These are phyloP conservation scores for Psidium guajava DNA, from an alignment of 345 rosid genomes.

Conservation along the genomic window DNA sequence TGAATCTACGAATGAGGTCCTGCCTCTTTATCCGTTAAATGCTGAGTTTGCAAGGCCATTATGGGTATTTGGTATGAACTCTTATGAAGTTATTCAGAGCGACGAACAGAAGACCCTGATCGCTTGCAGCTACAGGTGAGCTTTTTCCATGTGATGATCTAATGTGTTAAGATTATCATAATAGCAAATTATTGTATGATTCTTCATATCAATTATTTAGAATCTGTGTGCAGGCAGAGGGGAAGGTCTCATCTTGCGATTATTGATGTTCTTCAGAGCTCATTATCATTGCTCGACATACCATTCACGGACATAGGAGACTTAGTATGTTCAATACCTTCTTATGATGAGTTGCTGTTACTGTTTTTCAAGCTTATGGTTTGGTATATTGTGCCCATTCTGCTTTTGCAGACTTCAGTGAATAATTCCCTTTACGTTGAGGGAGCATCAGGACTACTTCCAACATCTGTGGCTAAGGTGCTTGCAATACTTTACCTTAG, in stretches of 20 bases:
- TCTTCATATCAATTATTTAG: not conserved
- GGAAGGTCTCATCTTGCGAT: constrained; percentile 83
- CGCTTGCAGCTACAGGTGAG: constrained; percentile 81
- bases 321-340: constrained; percentile 37
- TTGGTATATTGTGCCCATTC: not conserved
- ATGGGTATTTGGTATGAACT: constrained; percentile 77
- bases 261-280: constrained; percentile 49
- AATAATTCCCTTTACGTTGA: constrained; percentile 56
- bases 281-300: constrained; percentile 63
- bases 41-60: constrained; percentile 87
- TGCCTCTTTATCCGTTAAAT: constrained; percentile 41
- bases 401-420: constrained; percentile 49
- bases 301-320: constrained; percentile 80
- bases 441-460: constrained; percentile 79
- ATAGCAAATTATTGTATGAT: not conserved
- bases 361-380: not conserved
- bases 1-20: constrained; percentile 55
- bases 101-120: constrained; percentile 46
- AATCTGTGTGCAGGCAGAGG: constrained; percentile 55
- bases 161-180: not conserved
- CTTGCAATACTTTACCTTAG: not conserved
- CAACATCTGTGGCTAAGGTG: constrained; percentile 88
- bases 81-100: constrained; percentile 59
- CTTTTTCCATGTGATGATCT: not conserved
- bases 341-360: not conserved